These are phyloP conservation scores for Meyerozyma sp. DNA, from an alignment of 1,139 yeast genomes.

Conservation along the genomic window DNA sequence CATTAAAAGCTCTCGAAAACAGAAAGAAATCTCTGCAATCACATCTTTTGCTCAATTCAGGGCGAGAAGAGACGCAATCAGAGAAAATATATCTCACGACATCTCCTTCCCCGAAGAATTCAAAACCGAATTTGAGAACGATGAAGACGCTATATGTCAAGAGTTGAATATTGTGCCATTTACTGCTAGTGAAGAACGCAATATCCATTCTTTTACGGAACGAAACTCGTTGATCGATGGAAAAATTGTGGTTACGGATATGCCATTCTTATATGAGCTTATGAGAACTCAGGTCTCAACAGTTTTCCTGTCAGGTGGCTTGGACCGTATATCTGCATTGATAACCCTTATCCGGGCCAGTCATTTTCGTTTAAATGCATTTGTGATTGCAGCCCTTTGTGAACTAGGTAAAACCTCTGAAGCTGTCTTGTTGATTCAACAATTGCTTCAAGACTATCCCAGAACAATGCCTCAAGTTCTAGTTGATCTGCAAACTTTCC, in stretches of 20 bases:
- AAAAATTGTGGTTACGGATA: constrained; percentile 19
- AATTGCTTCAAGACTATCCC: constrained; percentile 14
- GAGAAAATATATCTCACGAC: constrained; percentile 8
- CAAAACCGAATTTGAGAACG: constrained; percentile 13
- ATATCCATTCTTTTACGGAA: constrained; percentile 19
- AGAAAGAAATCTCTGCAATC: constrained; percentile 7
- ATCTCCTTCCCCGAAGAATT: constrained; percentile 7
- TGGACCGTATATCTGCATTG: constrained; percentile 5
- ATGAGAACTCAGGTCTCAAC: constrained; percentile 8
- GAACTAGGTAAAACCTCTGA: constrained; percentile 18
- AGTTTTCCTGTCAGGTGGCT: background rate
- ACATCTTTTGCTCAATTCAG: constrained; percentile 16
- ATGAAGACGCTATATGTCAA: constrained; percentile 15
- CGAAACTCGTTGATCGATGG: constrained; percentile 25
- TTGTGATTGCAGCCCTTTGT: constrained; percentile 25
- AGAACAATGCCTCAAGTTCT: constrained; percentile 6
- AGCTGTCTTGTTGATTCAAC: constrained; percentile 21
- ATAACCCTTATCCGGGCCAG: constrained; percentile 15
- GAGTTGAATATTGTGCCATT: constrained; percentile 11
- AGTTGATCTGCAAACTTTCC: constrained; percentile 16
- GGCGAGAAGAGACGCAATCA: constrained; percentile 24
- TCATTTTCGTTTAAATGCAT: constrained; percentile 22
- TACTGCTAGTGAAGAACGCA: constrained; percentile 24
- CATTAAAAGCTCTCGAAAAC: constrained; percentile 6
- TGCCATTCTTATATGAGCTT: constrained; percentile 24